Percentiles rank a stretch among this genome's conserved stretches.
phyloP scores from a whole-genome alignment of 768 basidiomycete species.

The Kwoniella newhampshirensis region DNA sequence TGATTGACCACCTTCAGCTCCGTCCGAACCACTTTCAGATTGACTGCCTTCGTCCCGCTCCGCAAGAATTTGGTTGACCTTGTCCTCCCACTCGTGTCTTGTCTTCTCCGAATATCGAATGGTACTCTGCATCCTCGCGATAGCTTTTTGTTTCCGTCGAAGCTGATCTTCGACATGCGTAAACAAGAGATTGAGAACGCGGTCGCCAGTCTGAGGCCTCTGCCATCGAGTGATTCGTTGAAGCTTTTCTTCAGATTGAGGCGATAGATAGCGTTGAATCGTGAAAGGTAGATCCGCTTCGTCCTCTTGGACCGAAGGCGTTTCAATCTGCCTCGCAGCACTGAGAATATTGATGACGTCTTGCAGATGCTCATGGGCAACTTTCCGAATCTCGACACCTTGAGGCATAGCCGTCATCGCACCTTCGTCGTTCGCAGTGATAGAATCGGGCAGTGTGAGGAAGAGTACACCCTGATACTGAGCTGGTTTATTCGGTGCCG shows the following conservation, averaged over 20 bases:
- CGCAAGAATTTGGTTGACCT: constrained; percentile 67
- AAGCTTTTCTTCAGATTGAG: constrained; percentile 82
- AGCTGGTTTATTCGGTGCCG: constrained; percentile 62
- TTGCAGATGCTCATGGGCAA: constrained; percentile 68
- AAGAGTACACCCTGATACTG: constrained; percentile 46
- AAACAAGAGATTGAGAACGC: constrained; percentile 75
- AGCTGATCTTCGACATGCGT: constrained; percentile 86
- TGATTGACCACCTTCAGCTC: constrained; percentile 31
- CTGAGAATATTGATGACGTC: constrained; percentile 83
- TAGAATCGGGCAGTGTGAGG: constrained; percentile 37
- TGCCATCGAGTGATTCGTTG: constrained; percentile 80
- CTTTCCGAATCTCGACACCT: constrained; percentile 39
- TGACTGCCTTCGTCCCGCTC: constrained; percentile 62
- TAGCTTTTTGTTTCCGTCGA: constrained; percentile 89
- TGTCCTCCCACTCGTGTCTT: constrained; percentile 93
- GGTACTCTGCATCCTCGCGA: constrained; percentile 93
- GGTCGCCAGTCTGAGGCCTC: constrained; percentile 79
- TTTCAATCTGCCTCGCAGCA: constrained; percentile 74
- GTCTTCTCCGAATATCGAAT: constrained; percentile 96
- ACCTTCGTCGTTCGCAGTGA: constrained; percentile 29
- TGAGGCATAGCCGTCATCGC: constrained; percentile 25
- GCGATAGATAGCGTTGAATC: constrained; percentile 83
- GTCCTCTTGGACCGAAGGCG: constrained; percentile 87
- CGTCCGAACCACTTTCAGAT: constrained; percentile 55
- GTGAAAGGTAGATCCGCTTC: constrained; percentile 81